A percentile compares a stretch with the other conserved stretches of the same genome.
phyloP scores from a whole-genome alignment of 2,329 filamentous ascomycete species.

The Orbilia oligospora region DNA sequence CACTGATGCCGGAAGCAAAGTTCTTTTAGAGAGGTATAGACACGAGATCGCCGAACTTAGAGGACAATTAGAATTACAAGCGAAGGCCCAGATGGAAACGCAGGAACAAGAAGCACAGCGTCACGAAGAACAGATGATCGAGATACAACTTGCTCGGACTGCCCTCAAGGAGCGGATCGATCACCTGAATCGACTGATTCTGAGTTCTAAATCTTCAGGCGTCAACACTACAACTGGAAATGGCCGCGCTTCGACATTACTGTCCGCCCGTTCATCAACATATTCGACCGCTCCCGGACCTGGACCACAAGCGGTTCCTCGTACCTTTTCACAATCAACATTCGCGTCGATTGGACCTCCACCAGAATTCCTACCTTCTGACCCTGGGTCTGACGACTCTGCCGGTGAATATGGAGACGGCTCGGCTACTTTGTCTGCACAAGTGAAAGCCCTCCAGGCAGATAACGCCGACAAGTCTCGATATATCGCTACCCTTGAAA shows the following conservation, averaged over 20 bases:
- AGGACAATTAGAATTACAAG: slow-evolving; percentile 84
- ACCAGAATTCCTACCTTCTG: slow-evolving; percentile 68
- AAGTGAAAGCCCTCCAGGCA: slow-evolving; percentile 92
- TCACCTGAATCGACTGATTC: slow-evolving; percentile 92
- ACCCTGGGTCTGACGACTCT: slow-evolving; percentile 75
- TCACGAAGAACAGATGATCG: slow-evolving; percentile 96
- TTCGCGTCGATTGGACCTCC: slow-evolving; percentile 69
- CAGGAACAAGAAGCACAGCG: slow-evolving; percentile 84
- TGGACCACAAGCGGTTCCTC: slow-evolving; percentile 71
- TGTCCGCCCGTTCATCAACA: slow-evolving; percentile 64
- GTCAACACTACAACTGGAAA: slow-evolving; percentile 83
- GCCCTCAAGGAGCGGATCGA: slow-evolving; percentile 97
- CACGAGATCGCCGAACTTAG: slow-evolving; percentile 90
- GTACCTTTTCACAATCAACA: slow-evolving; percentile 70
- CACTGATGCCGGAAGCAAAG: slow-evolving; percentile 87
- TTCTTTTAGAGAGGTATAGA: slow-evolving; percentile 90
- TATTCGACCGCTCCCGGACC: slow-evolving; percentile 77
- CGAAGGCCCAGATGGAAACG: slow-evolving; percentile 80
- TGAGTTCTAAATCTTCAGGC: slow-evolving; percentile 94
- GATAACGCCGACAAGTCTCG: slow-evolving; percentile 97
- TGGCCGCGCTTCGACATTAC: slow-evolving; percentile 32
- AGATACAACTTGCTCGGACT: slow-evolving; percentile 97
- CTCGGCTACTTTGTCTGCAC: slow-evolving; percentile 83
- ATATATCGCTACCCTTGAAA: slow-evolving; percentile 94
- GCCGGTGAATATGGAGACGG: slow-evolving; percentile 90